These are phyloP conservation scores for Amylocystis lapponica DNA, from an alignment of 768 basidiomycete genomes.

Conservation along the genomic window DNA sequence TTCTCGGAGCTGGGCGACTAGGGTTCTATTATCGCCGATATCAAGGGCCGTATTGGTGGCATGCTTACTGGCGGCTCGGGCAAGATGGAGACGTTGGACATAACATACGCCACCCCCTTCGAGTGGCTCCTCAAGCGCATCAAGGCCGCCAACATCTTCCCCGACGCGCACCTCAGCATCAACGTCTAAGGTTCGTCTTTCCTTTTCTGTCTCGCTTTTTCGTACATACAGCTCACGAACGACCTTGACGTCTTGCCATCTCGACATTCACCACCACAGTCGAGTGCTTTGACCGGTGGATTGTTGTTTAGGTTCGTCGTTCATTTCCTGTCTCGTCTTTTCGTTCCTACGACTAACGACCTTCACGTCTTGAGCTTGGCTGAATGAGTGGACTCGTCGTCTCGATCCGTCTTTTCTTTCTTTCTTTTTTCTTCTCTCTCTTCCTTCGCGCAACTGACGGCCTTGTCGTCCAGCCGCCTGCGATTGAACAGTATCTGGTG, in stretches of 20 bases:
- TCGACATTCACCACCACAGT: not conserved
- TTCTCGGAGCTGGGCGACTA: slow-evolving; percentile 39
- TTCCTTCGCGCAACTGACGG: no score
- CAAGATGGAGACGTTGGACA: slow-evolving; percentile 1
- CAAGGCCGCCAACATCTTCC: slow-evolving; percentile 2
- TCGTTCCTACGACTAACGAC: not conserved
- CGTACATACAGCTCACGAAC: no score
- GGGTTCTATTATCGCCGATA: slow-evolving; percentile 24
- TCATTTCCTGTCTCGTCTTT: not conserved
- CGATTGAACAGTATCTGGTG: no score
- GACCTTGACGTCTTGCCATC: no score
- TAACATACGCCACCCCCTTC: slow-evolving; percentile 24
- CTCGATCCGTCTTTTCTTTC: no score
- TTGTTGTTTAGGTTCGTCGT: not conserved
- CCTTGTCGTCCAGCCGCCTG: no score
- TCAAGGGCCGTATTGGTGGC: slow-evolving; percentile 22
- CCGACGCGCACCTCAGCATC: slow-evolving; percentile 18
- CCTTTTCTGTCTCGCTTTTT: no score
- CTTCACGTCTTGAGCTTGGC: not conserved
- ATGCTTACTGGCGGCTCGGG: slow-evolving; percentile 19
- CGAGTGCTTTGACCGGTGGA: no score
- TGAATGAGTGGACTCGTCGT: no score
- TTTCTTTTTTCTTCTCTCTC: no score
- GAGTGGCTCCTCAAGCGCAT: slow-evolving; percentile 6
- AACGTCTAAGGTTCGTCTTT: no score